Base-by-base conservation (phyloP, 495 filamentous ascomycete genomes). In the Oidiodendron maius region DNA sequence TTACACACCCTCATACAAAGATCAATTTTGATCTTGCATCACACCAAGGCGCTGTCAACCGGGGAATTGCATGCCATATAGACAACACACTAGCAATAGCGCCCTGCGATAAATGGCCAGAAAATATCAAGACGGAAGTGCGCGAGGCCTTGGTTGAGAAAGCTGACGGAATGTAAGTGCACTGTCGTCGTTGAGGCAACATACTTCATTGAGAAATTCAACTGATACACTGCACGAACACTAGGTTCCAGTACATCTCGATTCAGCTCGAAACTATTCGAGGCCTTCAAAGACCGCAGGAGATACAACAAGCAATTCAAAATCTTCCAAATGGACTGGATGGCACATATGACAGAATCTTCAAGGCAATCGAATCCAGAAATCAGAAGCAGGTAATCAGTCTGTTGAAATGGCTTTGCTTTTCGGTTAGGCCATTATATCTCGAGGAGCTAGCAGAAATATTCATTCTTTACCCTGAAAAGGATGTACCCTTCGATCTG, bases 271-370 rank as follows among this genome's bases (percentile, higher is more conserved):
- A 65, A 39, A 34, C 15, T 0, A 46, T 69, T 3, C 53, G 58
- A 16, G 51, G 61, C 13, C 70, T 64, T 52, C 45, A 47, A 18
- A 48, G 64, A 44, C 42, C 41, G 15, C 12, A 23, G 3, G 30
- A 44, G 4, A 30, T 69, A 21, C 43, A 52, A 39, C 35, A 53
- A 15, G 48, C 56, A 6, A 48, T 69, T 3, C 24, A 20, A 24
- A 57, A 56, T 4, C 45, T 69, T 3, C 69, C 69, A 4, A 50
- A 45, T 25, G 62, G 58, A 1, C 51, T 71, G 13, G 53, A 66
- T 22, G 65, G 64, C 39, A 72, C 64, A 8, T 72, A 72, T 45
- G 38, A n/a, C 22, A 36, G 62, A 15, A 70, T 72, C 1, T 40
- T 70, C 18, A 3, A 12, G 0, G 47, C 26, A 6, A 55, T 63